Evolutionary conservation across 768 basidiomycete genomes (phyloP).

Genomic region (Cubamyces sp.): DNA sequence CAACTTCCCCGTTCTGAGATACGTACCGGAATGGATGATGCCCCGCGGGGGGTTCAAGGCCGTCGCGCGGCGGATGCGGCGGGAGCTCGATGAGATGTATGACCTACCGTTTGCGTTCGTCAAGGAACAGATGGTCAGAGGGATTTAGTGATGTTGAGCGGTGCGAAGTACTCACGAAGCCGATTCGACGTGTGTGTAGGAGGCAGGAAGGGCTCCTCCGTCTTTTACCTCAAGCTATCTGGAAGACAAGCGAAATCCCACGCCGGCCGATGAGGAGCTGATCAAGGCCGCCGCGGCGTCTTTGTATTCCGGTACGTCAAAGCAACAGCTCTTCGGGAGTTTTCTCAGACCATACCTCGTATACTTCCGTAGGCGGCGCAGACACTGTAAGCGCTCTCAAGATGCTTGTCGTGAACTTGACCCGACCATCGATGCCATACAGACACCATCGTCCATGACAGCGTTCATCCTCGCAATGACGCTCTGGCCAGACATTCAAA

Average conservation of each 20-base stretch:
- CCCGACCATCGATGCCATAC: not conserved
- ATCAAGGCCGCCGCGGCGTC: slow-evolving; percentile 25
- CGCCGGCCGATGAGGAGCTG: slow-evolving; percentile 28
- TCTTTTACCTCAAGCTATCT: slow-evolving; percentile 28
- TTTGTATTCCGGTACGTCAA: slow-evolving; percentile 21
- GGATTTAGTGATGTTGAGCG: not conserved
- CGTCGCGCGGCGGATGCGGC: slow-evolving; percentile 18
- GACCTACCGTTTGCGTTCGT: slow-evolving; percentile 38
- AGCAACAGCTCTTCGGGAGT: not conserved
- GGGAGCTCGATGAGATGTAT: slow-evolving; percentile 26
- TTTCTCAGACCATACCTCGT: not conserved
- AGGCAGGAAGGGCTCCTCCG: slow-evolving; percentile 20
- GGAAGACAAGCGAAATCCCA: slow-evolving; percentile 46
- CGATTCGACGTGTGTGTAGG: slow-evolving; percentile 13
- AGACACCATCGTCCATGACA: slow-evolving; percentile 39
- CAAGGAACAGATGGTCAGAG: slow-evolving; percentile 37
- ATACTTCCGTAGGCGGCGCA: slow-evolving; percentile 27
- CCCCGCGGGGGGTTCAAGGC: slow-evolving; percentile 30
- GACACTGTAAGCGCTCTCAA: slow-evolving; percentile 32
- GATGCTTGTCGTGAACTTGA: not conserved
- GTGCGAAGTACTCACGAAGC: no score
- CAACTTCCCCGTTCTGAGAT: slow-evolving; percentile 36
- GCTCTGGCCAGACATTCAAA: slow-evolving; percentile 39
- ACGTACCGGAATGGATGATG: slow-evolving; percentile 43
- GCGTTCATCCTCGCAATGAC: slow-evolving; percentile 45